Evolutionary conservation across 2,329 filamentous ascomycete genomes (phyloP).

Genomic region (Ceratocystis alfenasii): DNA sequence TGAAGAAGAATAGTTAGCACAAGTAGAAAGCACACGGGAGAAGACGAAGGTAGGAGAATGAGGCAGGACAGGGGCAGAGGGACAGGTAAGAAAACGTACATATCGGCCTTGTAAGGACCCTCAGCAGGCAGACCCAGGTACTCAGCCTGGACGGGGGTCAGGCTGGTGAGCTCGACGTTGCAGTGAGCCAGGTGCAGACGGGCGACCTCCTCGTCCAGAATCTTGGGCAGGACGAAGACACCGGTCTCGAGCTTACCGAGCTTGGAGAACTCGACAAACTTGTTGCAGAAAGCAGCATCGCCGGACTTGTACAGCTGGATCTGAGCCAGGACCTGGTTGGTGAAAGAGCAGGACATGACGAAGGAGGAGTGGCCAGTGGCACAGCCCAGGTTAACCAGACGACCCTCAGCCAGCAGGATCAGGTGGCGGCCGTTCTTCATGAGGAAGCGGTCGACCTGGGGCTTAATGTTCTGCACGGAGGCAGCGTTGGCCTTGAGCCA

Average conservation of each 20-base stretch:
- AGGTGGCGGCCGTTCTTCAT: conserved; percentile 92
- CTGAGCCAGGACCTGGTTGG: conserved; percentile 99
- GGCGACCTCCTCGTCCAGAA: conserved; percentile 97
- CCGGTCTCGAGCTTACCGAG: conserved; percentile 78
- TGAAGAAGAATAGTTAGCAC: conserved; percentile 24
- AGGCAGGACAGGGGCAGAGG: neutral
- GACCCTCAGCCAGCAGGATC: conserved; percentile 95
- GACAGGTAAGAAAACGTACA: conserved; percentile 41
- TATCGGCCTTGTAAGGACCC: conserved; percentile 94
- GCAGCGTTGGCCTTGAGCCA: conserved; percentile 97
- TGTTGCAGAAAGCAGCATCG: conserved; percentile 75
- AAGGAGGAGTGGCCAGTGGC: conserved; percentile 98
- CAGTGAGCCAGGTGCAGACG: conserved; percentile 84
- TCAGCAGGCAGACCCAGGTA: conserved; percentile 78
- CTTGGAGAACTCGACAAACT: conserved; percentile 95
- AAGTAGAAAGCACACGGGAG: neutral
- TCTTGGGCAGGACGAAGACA: conserved; percentile 97
- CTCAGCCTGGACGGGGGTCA: conserved; percentile 78
- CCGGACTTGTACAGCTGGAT: conserved; percentile 94
- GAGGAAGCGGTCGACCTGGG: conserved; percentile 95
- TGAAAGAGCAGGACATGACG: conserved; percentile 99
- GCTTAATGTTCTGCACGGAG: conserved; percentile 97
- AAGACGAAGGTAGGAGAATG: conserved; percentile 3
- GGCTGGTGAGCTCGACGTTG: conserved; percentile 84
- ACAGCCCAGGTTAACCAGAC: conserved; percentile 98